Evolutionary conservation across 1,139 yeast genomes (phyloP).

Genomic region (Lodderomyces elongisporus): DNA sequence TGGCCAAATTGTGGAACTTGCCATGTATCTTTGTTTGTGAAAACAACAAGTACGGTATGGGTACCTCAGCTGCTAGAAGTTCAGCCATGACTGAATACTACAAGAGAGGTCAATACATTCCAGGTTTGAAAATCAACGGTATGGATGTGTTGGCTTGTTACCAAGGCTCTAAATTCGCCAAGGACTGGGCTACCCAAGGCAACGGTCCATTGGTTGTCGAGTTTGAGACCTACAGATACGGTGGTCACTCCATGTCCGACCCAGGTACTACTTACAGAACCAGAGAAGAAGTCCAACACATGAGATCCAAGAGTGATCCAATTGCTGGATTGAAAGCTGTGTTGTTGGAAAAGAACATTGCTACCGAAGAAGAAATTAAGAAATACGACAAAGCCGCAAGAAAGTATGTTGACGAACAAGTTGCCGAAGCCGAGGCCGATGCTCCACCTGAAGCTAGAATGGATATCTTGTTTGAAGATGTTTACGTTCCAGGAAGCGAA

Average conservation of each 20-base stretch:
- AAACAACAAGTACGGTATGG: slow-evolving; percentile 99
- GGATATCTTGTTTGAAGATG: slow-evolving; percentile 93
- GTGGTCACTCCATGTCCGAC: slow-evolving; percentile 99
- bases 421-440: slow-evolving; percentile 87
- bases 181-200: slow-evolving; percentile 90
- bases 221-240: slow-evolving; percentile 97
- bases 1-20: slow-evolving; percentile 98
- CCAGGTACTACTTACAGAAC: slow-evolving; percentile 99
- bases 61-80: slow-evolving; percentile 94
- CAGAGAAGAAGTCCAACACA: slow-evolving; percentile 98
- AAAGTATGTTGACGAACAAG: slow-evolving; percentile 91
- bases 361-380: slow-evolving; percentile 92
- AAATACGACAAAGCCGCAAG: slow-evolving; percentile 93
- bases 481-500: slow-evolving; percentile 92
- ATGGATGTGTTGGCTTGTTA: slow-evolving; percentile 95
- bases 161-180: slow-evolving; percentile 95
- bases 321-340: slow-evolving; percentile 92
- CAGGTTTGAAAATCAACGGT: slow-evolving; percentile 97
- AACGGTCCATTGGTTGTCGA: slow-evolving; percentile 95
- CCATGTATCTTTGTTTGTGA: slow-evolving; percentile 96
- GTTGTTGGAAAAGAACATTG: slow-evolving; percentile 74
- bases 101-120: slow-evolving; percentile 99
- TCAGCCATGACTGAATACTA: slow-evolving; percentile 95
- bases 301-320: slow-evolving; percentile 98
- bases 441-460: slow-evolving; percentile 95